phyloP scores from a whole-genome alignment of 2,329 filamentous ascomycete genomes.

The Colletotrichum sp. region DNA sequence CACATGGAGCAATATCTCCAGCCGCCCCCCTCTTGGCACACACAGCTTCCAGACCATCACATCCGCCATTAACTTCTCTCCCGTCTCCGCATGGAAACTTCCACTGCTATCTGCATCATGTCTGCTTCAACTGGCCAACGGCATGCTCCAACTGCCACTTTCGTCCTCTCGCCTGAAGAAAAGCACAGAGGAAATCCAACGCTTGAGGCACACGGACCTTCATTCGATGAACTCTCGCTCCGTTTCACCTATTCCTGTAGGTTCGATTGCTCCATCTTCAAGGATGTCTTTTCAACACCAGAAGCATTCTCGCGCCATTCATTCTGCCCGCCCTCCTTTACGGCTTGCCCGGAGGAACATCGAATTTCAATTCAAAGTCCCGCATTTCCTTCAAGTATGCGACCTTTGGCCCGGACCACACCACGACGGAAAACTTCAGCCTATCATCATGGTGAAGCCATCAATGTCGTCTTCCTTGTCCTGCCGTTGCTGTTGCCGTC shows the following conservation, averaged over 20 bases:
- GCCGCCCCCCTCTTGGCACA: neutral
- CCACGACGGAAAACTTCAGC: neutral
- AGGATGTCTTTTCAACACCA: neutral
- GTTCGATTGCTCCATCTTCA: neutral
- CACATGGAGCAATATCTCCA: neutral
- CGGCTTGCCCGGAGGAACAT: conserved; percentile 4
- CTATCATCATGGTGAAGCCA: neutral
- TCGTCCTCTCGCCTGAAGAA: neutral
- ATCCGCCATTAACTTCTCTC: neutral
- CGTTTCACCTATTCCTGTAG: conserved; percentile 13
- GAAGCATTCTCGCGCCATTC: neutral
- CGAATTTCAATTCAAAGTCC: neutral
- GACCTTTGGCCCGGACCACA: neutral
- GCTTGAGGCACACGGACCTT: conserved; percentile 14
- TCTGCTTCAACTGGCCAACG: conserved; percentile 3
- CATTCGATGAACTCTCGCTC: conserved; percentile 9
- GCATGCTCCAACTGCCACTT: neutral
- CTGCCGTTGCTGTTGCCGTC: neutral
- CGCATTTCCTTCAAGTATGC: neutral
- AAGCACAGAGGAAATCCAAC: conserved; percentile 9
- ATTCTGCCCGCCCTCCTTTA: neutral
- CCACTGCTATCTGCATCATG: neutral
- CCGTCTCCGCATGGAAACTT: conserved; percentile 2
- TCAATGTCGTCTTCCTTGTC: neutral
- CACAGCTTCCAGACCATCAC: neutral